Conservation (phyloP, 192 early-diverging fungal genomes). For the Gonapodya prolifera region DNA sequence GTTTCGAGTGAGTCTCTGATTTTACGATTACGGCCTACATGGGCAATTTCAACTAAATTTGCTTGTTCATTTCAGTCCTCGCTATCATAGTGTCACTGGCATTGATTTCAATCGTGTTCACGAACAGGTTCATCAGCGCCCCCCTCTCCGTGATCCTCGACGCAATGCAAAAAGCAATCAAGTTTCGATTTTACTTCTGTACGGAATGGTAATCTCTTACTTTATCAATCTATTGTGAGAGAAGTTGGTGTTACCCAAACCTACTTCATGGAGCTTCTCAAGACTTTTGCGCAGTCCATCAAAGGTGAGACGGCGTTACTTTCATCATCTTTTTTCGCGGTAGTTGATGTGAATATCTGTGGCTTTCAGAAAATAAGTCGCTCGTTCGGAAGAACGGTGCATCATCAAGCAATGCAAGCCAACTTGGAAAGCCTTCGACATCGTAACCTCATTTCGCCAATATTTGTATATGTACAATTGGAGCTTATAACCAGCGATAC, state of each 20-base stretch:
- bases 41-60: neutral
- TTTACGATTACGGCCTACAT: neutral
- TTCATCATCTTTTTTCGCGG: neutral
- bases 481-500: neutral
- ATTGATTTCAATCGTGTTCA: neutral
- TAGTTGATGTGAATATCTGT: neutral
- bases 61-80: neutral
- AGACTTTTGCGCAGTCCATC: neutral
- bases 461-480: too few relatives aligned
- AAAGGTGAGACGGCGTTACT: neutral
- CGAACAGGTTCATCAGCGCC: neutral
- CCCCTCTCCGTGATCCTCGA: neutral
- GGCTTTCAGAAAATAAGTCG: neutral
- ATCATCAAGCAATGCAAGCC: neutral
- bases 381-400: neutral
- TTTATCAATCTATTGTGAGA: neutral
- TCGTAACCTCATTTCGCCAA: too few relatives aligned
- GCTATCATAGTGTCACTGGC: neutral
- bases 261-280: neutral
- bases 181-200: neutral
- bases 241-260: neutral
- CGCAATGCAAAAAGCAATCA: neutral
- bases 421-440: too few relatives aligned
- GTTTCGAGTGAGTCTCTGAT: neutral
- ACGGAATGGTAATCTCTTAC: neutral